A percentile compares a stretch with the other conserved stretches of the same genome.
phyloP scores from a whole-genome alignment of 495 filamentous ascomycete genomes.

The Trichoderma parareesei region DNA sequence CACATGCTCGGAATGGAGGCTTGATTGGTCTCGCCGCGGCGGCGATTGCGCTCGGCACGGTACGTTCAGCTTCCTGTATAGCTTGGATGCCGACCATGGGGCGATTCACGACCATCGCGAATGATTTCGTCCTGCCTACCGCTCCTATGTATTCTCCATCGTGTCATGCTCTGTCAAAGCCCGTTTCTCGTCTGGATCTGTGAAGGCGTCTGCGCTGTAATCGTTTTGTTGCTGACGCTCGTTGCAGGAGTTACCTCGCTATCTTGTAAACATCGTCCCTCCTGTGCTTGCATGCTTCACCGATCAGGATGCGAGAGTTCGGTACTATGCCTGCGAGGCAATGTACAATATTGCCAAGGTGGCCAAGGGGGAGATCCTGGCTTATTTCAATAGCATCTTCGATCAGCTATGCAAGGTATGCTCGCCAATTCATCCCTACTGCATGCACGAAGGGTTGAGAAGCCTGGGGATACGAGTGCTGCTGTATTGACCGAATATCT shows the following conservation, averaged over 20 bases:
- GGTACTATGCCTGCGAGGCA: constrained; percentile 98
- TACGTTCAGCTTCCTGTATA: constrained; percentile 38
- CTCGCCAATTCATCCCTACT: neutral
- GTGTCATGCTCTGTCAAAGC: neutral
- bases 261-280: constrained; percentile 87
- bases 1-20: constrained; percentile 93
- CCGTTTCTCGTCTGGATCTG: neutral
- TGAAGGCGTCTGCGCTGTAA: neutral
- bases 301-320: constrained; percentile 94
- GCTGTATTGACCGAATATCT: neutral
- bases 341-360: constrained; percentile 99
- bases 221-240: neutral
- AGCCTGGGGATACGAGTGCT: neutral
- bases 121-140: neutral
- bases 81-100: neutral
- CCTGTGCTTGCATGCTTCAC: constrained; percentile 98
- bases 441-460: neutral
- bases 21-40: constrained; percentile 94
- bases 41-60: constrained; percentile 87
- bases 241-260: constrained; percentile 71
- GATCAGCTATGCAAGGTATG: constrained; percentile 91
- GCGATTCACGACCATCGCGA: neutral
- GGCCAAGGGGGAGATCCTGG: constrained; percentile 90
- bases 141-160: neutral
- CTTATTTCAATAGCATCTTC: constrained; percentile 98